phyloP scores from a whole-genome alignment of 1,139 yeast genomes.

The Zygoascus sp. region DNA sequence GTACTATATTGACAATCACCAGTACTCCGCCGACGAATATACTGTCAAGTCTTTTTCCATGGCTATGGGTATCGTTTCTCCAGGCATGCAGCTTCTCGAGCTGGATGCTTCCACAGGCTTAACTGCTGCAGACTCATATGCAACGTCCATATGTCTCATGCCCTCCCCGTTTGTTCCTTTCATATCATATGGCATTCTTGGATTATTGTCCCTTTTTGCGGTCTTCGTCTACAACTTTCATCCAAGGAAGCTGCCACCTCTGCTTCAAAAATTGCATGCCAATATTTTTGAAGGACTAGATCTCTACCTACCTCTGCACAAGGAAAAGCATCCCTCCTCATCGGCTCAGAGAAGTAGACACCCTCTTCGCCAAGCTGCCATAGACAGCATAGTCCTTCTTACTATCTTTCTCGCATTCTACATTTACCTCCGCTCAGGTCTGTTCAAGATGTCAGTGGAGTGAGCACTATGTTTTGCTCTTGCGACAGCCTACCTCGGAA shows the following conservation, averaged over 20 bases:
- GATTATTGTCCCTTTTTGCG: constrained; percentile 19
- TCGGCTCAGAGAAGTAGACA: not conserved
- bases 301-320: constrained; percentile 7
- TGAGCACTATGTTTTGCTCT: no score
- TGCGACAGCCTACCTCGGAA: no score
- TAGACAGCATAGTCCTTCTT: not conserved
- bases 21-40: constrained; percentile 49
- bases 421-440: not conserved
- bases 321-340: constrained; percentile 6
- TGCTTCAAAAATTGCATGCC: not conserved
- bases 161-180: constrained; percentile 62
- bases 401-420: not conserved
- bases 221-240: constrained; percentile 13
- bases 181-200: constrained; percentile 28
- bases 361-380: not conserved
- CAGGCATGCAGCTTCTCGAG: constrained; percentile 81
- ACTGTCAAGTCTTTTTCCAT: constrained; percentile 86
- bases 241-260: constrained; percentile 2
- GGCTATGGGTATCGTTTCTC: constrained; percentile 83
- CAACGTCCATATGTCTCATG: constrained; percentile 61
- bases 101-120: constrained; percentile 33
- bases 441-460: constrained; percentile 1
- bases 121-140: constrained; percentile 32
- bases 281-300: not conserved
- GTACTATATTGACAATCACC: constrained; percentile 27